Conservation (phyloP, 306 rosid genomes). For the Trifolium dubium region DNA sequence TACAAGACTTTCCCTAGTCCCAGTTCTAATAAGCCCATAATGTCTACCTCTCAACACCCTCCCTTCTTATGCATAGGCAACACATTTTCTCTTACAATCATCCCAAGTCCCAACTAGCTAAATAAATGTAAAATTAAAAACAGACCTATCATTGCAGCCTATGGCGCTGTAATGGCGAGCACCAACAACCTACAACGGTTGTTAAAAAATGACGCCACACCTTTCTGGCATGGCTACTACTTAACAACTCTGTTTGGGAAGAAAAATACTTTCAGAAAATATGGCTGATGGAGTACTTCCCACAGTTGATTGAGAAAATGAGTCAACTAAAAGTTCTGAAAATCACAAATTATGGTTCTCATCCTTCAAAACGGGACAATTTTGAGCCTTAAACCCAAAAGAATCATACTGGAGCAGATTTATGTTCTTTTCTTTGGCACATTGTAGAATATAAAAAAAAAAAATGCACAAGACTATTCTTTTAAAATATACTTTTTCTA, state of each 20-base stretch:
- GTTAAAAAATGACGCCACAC: background rate
- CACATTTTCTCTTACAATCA: background rate
- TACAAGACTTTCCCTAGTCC: background rate
- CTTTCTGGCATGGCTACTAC: background rate
- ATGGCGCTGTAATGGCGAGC: no score
- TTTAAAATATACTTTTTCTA: no score
- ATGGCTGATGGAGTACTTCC: background rate
- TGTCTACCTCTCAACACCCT: background rate
- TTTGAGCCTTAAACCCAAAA: no score
- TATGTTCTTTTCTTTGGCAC: constrained; percentile 38
- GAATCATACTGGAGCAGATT: constrained; percentile 52
- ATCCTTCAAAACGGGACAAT: constrained; percentile 41
- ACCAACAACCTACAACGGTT: background rate
- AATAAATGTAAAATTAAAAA: background rate
- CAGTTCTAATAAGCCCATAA: background rate
- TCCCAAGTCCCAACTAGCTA: background rate
- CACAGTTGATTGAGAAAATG: constrained; percentile 38
- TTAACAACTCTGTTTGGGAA: background rate
- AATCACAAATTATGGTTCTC: constrained; percentile 49
- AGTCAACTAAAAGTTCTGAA: constrained; percentile 54
- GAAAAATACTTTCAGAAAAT: background rate
- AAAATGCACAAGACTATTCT: background rate
- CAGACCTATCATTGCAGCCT: no score
- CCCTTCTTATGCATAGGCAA: background rate
- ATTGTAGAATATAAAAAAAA: constrained; percentile 7